Conservation (phyloP, 2,329 filamentous ascomycete species). For the Venturia carpophila region DNA sequence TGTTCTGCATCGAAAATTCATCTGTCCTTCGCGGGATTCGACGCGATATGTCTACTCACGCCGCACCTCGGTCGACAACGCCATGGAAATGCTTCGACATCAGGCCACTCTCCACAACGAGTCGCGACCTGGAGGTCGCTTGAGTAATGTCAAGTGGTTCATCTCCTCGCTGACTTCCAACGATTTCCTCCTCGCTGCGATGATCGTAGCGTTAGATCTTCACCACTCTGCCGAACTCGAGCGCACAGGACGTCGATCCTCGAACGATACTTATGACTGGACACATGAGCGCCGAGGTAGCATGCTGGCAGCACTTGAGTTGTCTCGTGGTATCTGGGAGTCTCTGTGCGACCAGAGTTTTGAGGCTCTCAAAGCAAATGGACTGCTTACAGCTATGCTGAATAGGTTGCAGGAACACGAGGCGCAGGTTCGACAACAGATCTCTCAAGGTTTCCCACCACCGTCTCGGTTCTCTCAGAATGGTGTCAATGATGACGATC, state of each 20-base stretch:
- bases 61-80: slow-evolving; percentile 75
- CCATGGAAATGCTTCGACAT: slow-evolving; percentile 71
- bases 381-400: slow-evolving; percentile 75
- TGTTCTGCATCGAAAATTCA: slow-evolving; percentile 80
- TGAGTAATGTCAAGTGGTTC: slow-evolving; percentile 69
- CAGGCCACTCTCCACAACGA: slow-evolving; percentile 70
- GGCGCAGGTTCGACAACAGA: slow-evolving; percentile 21
- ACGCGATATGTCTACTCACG: slow-evolving; percentile 77
- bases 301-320: slow-evolving; percentile 69
- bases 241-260: slow-evolving; percentile 29
- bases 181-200: slow-evolving; percentile 79
- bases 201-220: slow-evolving; percentile 75
- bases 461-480: slow-evolving; percentile 22
- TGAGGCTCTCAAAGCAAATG: slow-evolving; percentile 81
- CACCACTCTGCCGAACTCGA: slow-evolving; percentile 55
- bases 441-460: slow-evolving; percentile 27
- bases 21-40: slow-evolving; percentile 69
- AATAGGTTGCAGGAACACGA: slow-evolving; percentile 58
- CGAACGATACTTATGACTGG: slow-evolving; percentile 37
- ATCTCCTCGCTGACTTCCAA: slow-evolving; percentile 71
- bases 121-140: slow-evolving; percentile 60
- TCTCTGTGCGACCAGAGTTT: slow-evolving; percentile 68
- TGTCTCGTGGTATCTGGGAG: slow-evolving; percentile 71
- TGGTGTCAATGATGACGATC: slow-evolving; percentile 35
- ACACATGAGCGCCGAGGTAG: slow-evolving; percentile 50